Evolutionary conservation across 176 grass and related monocot species (phyloP).

Genomic region (Aegilops tauschii): DNA sequence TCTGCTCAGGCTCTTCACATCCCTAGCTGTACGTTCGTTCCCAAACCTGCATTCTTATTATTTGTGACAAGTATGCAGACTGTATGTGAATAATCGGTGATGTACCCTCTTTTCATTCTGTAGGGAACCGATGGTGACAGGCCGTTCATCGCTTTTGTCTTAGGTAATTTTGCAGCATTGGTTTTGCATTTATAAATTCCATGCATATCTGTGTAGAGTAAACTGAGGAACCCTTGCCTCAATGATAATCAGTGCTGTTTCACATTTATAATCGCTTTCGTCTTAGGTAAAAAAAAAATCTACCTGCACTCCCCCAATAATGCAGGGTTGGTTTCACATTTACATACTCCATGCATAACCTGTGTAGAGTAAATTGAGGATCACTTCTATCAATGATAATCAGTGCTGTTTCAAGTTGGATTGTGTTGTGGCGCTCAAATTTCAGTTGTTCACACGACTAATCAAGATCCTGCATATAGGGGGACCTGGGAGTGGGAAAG

Average conservation of each 20-base stretch:
- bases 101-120: neutral
- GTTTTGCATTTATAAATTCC: neutral
- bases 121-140: constrained; percentile 34
- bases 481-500: constrained; percentile 93
- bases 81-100: neutral
- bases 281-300: too few relatives aligned
- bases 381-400: neutral
- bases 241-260: neutral
- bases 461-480: constrained; percentile 28
- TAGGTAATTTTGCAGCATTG: constrained; percentile 39
- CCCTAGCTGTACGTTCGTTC: constrained; percentile 30
- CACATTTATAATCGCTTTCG: too few relatives aligned
- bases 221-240: neutral
- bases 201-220: neutral
- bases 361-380: neutral
- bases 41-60: neutral
- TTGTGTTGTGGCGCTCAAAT: neutral
- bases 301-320: neutral
- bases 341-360: neutral
- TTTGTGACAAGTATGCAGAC: neutral
- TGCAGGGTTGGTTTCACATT: neutral
- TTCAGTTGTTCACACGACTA: neutral
- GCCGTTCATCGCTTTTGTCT: constrained; percentile 84
- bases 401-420: neutral
- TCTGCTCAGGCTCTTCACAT: constrained; percentile 30